A percentile compares a stretch with the other conserved stretches of the same genome.
Evolutionary conservation across 148 eudicot genomes (phyloP).

Genomic region (Nepenthes gracilis): DNA sequence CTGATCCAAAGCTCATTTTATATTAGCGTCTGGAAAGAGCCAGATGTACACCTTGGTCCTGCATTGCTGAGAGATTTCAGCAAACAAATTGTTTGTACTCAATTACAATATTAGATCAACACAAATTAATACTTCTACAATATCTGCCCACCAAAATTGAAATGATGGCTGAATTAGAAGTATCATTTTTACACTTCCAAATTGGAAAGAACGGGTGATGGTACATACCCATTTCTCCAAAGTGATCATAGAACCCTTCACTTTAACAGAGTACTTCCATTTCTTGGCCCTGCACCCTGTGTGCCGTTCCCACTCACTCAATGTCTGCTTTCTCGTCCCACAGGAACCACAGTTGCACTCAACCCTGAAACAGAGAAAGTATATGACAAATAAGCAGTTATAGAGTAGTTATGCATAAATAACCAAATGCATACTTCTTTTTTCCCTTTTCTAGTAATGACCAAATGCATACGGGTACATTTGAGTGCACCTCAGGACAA

Average conservation of each 20-base stretch:
- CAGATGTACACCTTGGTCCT: too few species aligned
- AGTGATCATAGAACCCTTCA: conserved; percentile 59
- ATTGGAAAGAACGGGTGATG: background rate
- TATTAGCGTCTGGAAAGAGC: too few species aligned
- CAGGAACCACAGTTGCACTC: conserved; percentile 75
- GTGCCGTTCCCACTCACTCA: conserved; percentile 91
- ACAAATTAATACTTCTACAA: too few species aligned
- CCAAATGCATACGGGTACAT: too few species aligned
- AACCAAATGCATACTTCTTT: too few species aligned
- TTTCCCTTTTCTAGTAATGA: too few species aligned
- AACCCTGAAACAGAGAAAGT: conserved; percentile 40
- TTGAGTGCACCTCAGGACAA: background rate
- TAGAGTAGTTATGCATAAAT: background rate
- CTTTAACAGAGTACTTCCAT: conserved; percentile 85
- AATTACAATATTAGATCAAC: too few species aligned
- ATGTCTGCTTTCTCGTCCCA: conserved; percentile 49
- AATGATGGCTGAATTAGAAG: background rate
- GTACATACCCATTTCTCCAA: conserved; percentile 74
- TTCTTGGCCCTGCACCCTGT: conserved; percentile 89
- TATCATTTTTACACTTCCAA: background rate
- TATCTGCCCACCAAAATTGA: too few species aligned
- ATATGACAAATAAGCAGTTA: background rate
- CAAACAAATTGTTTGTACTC: too few species aligned
- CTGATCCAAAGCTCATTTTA: too few species aligned
- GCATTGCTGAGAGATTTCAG: too few species aligned